These are phyloP conservation scores for Hortiboletus campestris DNA, from an alignment of 768 basidiomycete genomes.

Conservation along the genomic window DNA sequence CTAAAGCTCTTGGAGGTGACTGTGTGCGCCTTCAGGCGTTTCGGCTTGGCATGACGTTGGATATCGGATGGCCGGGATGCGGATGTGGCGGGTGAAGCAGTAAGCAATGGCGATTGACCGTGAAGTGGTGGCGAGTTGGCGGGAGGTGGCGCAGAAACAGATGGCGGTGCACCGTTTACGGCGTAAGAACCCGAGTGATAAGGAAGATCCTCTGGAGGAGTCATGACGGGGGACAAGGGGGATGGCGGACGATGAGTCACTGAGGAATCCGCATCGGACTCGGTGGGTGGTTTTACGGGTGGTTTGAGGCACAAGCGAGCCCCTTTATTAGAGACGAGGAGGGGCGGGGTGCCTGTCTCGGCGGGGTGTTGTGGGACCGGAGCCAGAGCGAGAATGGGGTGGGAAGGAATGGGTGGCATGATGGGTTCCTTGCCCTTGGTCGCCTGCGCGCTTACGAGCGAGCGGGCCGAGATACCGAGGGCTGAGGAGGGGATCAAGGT, in stretches of 20 bases:
- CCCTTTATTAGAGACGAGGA: conserved; percentile 48
- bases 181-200: conserved; percentile 24
- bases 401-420: conserved; percentile 20
- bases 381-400: conserved; percentile 28
- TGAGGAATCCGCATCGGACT: conserved; percentile 18
- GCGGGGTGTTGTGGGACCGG: conserved; percentile 18
- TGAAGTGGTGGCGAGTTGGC: conserved; percentile 17
- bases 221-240: conserved; percentile 34
- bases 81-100: conserved; percentile 16
- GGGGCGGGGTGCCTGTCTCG: conserved; percentile 25
- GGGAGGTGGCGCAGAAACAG: conserved; percentile 13
- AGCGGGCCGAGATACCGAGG: conserved; percentile 48
- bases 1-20: conserved; percentile 74
- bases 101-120: conserved; percentile 3
- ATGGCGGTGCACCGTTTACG: conserved; percentile 23
- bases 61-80: conserved; percentile 27
- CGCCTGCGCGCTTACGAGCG: conserved; percentile 44
- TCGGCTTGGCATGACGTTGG: conserved; percentile 59
- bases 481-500: conserved; percentile 42
- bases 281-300: conserved; percentile 32
- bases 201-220: conserved; percentile 35
- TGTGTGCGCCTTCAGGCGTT: conserved; percentile 76
- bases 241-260: conserved; percentile 26
- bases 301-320: conserved; percentile 50
- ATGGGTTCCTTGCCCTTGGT: conserved; percentile 43